Evolutionary conservation across 306 rosid genomes (phyloP).

Genomic region (Quercus cerris): DNA sequence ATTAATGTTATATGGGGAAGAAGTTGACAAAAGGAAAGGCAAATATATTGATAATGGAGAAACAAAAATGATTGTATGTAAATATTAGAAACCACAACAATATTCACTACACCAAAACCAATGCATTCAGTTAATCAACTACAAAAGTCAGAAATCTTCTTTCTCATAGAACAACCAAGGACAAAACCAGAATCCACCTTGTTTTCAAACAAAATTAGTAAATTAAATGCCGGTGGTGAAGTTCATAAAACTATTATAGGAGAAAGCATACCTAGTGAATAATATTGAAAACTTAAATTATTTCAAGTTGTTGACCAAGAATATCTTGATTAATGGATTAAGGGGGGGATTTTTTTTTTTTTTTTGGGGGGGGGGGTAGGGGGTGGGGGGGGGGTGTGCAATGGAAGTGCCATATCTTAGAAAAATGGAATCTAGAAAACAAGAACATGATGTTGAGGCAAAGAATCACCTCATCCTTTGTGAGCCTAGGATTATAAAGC

Average conservation of each 20-base stretch:
- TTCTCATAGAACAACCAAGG: neutral
- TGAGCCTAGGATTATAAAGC: slow-evolving; percentile 68
- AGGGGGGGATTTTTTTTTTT: too few species aligned
- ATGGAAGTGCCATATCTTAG: neutral
- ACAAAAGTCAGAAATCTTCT: neutral
- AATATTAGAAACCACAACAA: neutral
- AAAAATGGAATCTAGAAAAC: neutral
- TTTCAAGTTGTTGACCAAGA: neutral
- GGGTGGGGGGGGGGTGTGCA: rapidly evolving
- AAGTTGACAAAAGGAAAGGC: neutral
- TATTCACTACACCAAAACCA: neutral
- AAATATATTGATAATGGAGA: neutral
- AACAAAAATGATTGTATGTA: neutral
- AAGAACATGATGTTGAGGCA: slow-evolving; percentile 5
- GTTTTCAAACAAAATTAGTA: neutral
- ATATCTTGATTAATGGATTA: neutral
- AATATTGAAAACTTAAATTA: neutral
- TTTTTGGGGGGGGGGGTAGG: too few species aligned
- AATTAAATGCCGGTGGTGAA: neutral
- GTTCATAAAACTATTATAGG: neutral
- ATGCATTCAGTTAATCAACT: neutral
- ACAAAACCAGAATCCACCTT: neutral
- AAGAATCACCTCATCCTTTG: slow-evolving; percentile 70
- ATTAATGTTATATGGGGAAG: neutral
- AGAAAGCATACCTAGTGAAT: neutral